Base-by-base conservation (phyloP, 192 early-diverging fungal species). In the Coemansia sp. region DNA sequence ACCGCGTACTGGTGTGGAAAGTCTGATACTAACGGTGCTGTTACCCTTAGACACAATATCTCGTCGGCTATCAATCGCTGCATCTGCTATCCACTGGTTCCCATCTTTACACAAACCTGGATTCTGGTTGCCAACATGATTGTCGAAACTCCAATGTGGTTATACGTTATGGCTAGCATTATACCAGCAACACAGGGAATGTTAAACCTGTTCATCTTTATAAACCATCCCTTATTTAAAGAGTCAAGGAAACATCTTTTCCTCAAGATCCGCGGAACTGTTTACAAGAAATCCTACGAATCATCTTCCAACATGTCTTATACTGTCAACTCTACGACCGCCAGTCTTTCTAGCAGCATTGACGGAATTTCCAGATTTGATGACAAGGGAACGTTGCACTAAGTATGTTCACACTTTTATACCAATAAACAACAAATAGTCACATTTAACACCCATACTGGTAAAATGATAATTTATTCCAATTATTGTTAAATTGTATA, bases 161-260 rank as follows among this genome's bases (percentile, higher is more conserved):
- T 75, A 17, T 75, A 69, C 23, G 58, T 75, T n/a, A n/a, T 75
- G 49, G 73, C 66, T 23, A 75, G 64, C 62, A 57, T 75, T 45
- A 52, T 69, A 9, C 73, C 73, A 0, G 63, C 73, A 14, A 62
- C 63, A 0, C 73, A 75, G 21, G 73, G 73, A 37, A 66, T 69
- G 55, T 45, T 75, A 17, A 75, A 75, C 51, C 52, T 75, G 25
- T 55, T 75, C 6, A 42, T 65, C 0, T 75, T 69, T 22, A n/a
- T 57, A 19, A 30, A 33, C 12, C 53, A 66, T 4, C 73, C 73
- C 4, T 62, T 54, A 3, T 66, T 67, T 62, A 66, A 75, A 42
- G 27, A 25, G 2, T 23, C 51, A 22, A 33, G 38, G 9, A 37
- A 34, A 1, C 5, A 51, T 22, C 6, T 41, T 21, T 8, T 30